phyloP scores from a whole-genome alignment of 306 rosid genomes.

The Quercus alba region DNA sequence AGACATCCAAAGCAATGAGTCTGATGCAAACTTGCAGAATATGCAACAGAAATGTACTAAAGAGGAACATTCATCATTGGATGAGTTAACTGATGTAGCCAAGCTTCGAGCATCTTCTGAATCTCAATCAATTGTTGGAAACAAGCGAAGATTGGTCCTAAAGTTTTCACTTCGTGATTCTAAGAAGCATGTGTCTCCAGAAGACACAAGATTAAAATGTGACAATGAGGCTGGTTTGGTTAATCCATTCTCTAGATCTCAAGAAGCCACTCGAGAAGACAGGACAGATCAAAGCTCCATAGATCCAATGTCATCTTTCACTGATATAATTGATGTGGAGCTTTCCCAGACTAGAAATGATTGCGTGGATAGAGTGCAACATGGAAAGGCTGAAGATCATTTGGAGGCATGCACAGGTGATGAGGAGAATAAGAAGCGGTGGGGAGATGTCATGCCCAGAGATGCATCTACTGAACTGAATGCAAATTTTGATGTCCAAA shows the following conservation, averaged over 20 bases:
- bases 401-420: slow-evolving; percentile 27
- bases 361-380: slow-evolving; percentile 22
- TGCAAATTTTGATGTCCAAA: slow-evolving; percentile 26
- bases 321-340: slow-evolving; percentile 21
- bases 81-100: slow-evolving; percentile 28
- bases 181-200: slow-evolving; percentile 50
- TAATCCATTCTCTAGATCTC: slow-evolving; percentile 37
- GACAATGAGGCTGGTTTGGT: slow-evolving; percentile 34
- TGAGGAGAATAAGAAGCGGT: slow-evolving; percentile 30
- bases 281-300: slow-evolving; percentile 16
- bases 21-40: slow-evolving; percentile 33
- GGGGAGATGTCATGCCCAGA: slow-evolving; percentile 31
- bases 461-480: slow-evolving; percentile 28
- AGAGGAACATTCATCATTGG: slow-evolving; percentile 30
- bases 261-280: slow-evolving; percentile 23
- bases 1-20: slow-evolving; percentile 34
- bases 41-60: slow-evolving; percentile 24
- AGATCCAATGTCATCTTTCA: slow-evolving; percentile 26
- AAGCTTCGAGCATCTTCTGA: slow-evolving; percentile 39
- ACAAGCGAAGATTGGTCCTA: slow-evolving; percentile 50
- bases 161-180: slow-evolving; percentile 64
- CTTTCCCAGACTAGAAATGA: slow-evolving; percentile 27
- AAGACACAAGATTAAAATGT: slow-evolving; percentile 24
- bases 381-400: slow-evolving; percentile 23
- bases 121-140: slow-evolving; percentile 37